Conservation (phyloP, 1,284 basidiomycete genomes). For the Porogramme epimiltina region DNA sequence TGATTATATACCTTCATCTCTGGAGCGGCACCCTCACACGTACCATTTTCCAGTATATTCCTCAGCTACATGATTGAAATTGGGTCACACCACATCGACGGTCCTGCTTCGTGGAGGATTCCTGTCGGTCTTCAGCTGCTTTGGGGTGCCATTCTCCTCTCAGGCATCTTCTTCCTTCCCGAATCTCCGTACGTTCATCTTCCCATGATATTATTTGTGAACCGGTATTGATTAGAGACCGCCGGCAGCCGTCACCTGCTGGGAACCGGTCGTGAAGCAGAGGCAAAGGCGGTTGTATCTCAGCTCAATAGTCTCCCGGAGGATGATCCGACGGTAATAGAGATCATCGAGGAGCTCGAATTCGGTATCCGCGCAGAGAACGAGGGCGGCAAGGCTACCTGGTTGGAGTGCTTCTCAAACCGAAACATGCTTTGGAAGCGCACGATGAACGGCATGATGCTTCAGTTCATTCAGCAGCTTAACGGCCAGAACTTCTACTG, state of each 20-base stretch:
- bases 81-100: constrained; percentile 60
- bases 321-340: constrained; percentile 64
- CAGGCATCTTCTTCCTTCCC: constrained; percentile 75
- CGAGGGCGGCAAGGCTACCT: constrained; percentile 77
- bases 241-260: constrained; percentile 60
- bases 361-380: constrained; percentile 71
- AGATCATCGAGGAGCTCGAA: constrained; percentile 70
- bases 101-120: constrained; percentile 71
- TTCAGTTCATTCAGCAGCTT: constrained; percentile 81
- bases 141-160: constrained; percentile 68
- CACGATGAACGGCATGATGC: constrained; percentile 77
- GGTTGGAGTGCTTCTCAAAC: constrained; percentile 77
- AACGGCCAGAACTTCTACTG: constrained; percentile 80
- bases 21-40: background rate
- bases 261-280: constrained; percentile 49
- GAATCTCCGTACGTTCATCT: constrained; percentile 69
- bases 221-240: background rate
- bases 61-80: constrained; percentile 75
- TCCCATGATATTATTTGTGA: background rate
- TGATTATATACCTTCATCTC: no score
- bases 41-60: constrained; percentile 56
- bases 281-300: constrained; percentile 66
- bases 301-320: constrained; percentile 62
- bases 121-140: constrained; percentile 69
- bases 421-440: constrained; percentile 72